Conservation (phyloP, 129 eudicot genomes). For the Cynara cardunculus region DNA sequence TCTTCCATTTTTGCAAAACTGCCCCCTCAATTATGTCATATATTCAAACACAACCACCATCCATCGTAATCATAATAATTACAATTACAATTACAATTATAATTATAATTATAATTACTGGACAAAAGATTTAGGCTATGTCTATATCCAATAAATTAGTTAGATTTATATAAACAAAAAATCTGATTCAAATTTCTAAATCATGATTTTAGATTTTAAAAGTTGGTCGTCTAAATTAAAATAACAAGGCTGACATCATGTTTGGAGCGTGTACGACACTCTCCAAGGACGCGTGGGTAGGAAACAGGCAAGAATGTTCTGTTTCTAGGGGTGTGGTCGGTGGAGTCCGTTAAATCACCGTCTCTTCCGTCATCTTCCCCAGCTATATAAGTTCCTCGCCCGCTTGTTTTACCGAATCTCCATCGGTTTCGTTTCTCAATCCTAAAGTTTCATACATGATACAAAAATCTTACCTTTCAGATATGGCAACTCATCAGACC, state of each 20-base stretch:
- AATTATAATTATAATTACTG: too few species aligned
- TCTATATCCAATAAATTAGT: too few species aligned
- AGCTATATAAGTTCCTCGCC: conserved; percentile 20
- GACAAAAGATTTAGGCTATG: too few species aligned
- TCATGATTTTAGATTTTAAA: too few species aligned
- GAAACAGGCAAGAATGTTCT: conserved; percentile 31
- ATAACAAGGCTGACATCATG: too few species aligned
- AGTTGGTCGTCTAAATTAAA: too few species aligned
- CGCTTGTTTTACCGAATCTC: conserved; percentile 20
- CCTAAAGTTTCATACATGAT: too few species aligned
- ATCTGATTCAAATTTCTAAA: too few species aligned
- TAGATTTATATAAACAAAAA: too few species aligned
- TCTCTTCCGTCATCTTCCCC: conserved; percentile 20
- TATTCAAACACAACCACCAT: not conserved
- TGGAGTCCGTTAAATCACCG: conserved; percentile 20
- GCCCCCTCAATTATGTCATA: not conserved
- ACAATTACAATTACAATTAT: too few species aligned
- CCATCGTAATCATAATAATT: too few species aligned
- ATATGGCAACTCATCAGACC: not conserved
- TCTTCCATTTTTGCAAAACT: not conserved
- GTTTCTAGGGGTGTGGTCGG: conserved; percentile 24
- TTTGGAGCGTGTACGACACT: conserved; percentile 2
- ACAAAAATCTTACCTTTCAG: not conserved
- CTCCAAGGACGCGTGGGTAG: conserved; percentile 2
- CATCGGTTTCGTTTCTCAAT: conserved; percentile 7